Evolutionary conservation across 108 stramenopile species (phyloP), one percentile per base, ranked within the genome.

Genomic region (Stephanodiscus triporus): DNA sequence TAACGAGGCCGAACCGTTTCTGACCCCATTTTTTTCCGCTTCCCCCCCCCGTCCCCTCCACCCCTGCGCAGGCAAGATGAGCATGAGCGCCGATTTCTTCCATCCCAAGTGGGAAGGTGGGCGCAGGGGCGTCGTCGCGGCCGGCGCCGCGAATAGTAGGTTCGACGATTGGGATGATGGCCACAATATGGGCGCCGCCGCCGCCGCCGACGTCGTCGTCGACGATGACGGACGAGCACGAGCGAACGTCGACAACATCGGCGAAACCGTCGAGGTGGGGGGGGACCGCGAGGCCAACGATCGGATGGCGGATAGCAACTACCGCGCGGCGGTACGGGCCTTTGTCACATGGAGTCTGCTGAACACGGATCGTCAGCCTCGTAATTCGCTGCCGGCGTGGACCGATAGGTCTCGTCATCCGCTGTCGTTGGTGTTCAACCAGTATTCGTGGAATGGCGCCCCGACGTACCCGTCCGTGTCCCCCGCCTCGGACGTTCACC

Each of bases 51-150:
- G 4, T 14, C 23, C 53, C 53, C 27, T 1, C 32, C 30, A 16
- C 56, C 27, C 27, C 26, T 5, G 11, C 30, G n/a, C 22, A 61
- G 60, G 60, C 22, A 61, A 42, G 20, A 61, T 61, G 60, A 61
- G 60, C 37, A 61, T 95, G 19, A 76, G 85, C 37, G 89, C 86
- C 22, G 90, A 95, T 68, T 95, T 92, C 68, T 95, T 91, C 73
- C 91, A 95, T 80, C 90, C 93, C 2, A 55, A 49, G 2, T 63
- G 60, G 68, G 42, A 75, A n/a, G 38, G 32, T n/a, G 29, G 32
- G 24, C 36, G 68, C 24, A 30, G 66, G 20, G 2, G 36, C 27
- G 36, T 51, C 23, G 29, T 1, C 13, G 14, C 48, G 20, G 2
- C 23, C 27, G 36, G 34, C 23, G 29, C 0, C 13, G 14, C 48